Evolutionary conservation across 495 filamentous ascomycete genomes (phyloP), one percentile per base, ranked within the genome.

Genomic region (Echria macrotheca): DNA sequence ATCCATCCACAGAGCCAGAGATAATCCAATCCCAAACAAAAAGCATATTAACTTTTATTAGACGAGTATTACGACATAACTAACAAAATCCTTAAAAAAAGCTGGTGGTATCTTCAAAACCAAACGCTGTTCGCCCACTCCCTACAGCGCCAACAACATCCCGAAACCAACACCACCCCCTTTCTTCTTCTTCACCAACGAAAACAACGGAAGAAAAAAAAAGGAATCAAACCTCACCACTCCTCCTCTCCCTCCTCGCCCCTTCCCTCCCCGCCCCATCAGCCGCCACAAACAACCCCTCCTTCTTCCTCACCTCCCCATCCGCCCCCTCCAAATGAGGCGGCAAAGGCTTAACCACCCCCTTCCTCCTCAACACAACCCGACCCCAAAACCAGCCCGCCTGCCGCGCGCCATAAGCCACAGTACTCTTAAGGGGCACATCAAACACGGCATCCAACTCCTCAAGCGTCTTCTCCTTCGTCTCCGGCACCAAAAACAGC

Each of bases 381-480:
- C 36, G n/a, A 36, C 26, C 11, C 50, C 28, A 43, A 15, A 47
- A 47, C n/a, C n/a, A 48, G 35, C 22, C 10, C n/a, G 22, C 43
- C 42, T 55, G 49, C 22, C 18, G 25, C 0, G 32, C 39, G 1
- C 50, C 41, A 22, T 46, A 52, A 26, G 9, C 26, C 4, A 52
- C 26, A 33, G 22, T n/a, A 24, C 28, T 17, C 4, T 12, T 23
- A 18, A 47, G 12, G 3, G 41, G 28, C 17, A 55, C 53, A 14
- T 54, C 50, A 32, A 82, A 83, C 14, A 82, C 79, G 47, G 65
- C 66, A 50, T 80, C 79, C 18, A 82, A 63, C 53, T 86, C 83
- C 61, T 87, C 83, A 1, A 91, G 73, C 17, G 86, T 90, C 42
- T 80, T 79, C 58, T 87, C 85, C 67, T 90, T 91, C 1, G 87